These are phyloP conservation scores for Ophiostoma piceae DNA, from an alignment of 2,329 filamentous ascomycete species.

Conservation along the genomic window DNA sequence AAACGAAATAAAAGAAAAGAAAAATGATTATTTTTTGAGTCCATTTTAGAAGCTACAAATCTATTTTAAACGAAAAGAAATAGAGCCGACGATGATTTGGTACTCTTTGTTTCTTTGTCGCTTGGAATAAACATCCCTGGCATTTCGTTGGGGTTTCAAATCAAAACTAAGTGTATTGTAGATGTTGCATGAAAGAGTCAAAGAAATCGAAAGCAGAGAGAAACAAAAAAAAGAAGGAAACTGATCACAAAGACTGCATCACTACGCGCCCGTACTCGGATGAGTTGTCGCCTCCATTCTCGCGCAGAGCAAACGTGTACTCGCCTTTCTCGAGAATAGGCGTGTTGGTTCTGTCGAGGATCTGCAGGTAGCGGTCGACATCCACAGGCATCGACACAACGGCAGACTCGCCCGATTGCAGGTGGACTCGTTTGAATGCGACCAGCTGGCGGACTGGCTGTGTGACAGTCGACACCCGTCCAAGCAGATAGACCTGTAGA, in stretches of 20 bases:
- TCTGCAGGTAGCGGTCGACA: conserved; percentile 12
- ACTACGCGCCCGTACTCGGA: background rate
- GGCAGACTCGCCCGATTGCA: background rate
- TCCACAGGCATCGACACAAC: conserved; percentile 4
- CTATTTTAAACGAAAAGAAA: background rate
- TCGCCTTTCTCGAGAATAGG: background rate
- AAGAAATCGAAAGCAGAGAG: background rate
- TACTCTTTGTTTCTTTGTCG: background rate
- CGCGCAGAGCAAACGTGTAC: background rate
- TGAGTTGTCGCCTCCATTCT: background rate
- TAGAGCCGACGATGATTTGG: background rate
- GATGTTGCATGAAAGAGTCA: background rate
- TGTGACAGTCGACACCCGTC: background rate
- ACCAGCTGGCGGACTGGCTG: conserved; percentile 16
- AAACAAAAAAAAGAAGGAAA: background rate
- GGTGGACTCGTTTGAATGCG: background rate
- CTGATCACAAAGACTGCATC: background rate
- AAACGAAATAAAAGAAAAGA: background rate
- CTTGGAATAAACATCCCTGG: background rate
- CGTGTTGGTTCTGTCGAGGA: conserved; percentile 7
- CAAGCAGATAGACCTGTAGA: conserved; percentile 12
- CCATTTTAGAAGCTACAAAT: background rate
- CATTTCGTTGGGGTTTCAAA: background rate
- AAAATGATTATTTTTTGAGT: background rate
- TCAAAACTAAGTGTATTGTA: background rate